phyloP scores from a whole-genome alignment of 2,329 filamentous ascomycete genomes.

The Phialophora verrucosa region DNA sequence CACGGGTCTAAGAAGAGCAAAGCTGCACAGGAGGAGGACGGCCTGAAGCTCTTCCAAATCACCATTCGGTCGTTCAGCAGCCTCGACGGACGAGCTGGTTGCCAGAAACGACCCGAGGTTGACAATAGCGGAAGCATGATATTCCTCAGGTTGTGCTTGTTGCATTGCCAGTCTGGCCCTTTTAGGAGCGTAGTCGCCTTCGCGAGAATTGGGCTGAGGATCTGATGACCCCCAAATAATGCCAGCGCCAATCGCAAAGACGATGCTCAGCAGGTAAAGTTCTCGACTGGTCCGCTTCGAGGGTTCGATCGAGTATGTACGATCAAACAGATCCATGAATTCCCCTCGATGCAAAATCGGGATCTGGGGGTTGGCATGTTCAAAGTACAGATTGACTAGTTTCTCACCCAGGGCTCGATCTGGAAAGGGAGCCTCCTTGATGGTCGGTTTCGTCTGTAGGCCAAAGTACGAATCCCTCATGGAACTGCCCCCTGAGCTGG shows the following conservation, averaged over 20 bases:
- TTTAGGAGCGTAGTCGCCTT: slow-evolving; percentile 46
- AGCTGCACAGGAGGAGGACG: slow-evolving; percentile 87
- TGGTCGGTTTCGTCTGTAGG: slow-evolving; percentile 87
- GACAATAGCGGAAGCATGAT: slow-evolving; percentile 91
- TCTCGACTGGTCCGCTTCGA: slow-evolving; percentile 75
- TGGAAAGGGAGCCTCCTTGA: slow-evolving; percentile 84
- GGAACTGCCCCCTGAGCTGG: slow-evolving; percentile 69
- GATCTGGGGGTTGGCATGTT: slow-evolving; percentile 95
- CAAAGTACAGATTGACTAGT: slow-evolving; percentile 85
- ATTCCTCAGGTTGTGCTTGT: slow-evolving; percentile 86
- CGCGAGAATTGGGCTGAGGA: slow-evolving; percentile 39
- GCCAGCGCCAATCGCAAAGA: slow-evolving; percentile 92
- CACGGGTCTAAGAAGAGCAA: slow-evolving; percentile 87
- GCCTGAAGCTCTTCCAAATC: slow-evolving; percentile 91
- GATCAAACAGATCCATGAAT: slow-evolving; percentile 86
- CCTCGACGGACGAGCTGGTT: slow-evolving; percentile 65
- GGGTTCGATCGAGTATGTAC: slow-evolving; percentile 73
- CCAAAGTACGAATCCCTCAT: slow-evolving; percentile 98
- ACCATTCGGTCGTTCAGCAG: slow-evolving; percentile 72
- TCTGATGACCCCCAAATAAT: slow-evolving; percentile 70
- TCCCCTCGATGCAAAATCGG: slow-evolving; percentile 87
- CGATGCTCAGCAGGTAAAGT: slow-evolving; percentile 94
- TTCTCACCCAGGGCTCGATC: slow-evolving; percentile 73
- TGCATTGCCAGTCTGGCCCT: slow-evolving; percentile 62
- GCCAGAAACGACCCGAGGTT: slow-evolving; percentile 84